Base-by-base conservation (phyloP, 306 rosid genomes). In the Ziziphus jujuba region DNA sequence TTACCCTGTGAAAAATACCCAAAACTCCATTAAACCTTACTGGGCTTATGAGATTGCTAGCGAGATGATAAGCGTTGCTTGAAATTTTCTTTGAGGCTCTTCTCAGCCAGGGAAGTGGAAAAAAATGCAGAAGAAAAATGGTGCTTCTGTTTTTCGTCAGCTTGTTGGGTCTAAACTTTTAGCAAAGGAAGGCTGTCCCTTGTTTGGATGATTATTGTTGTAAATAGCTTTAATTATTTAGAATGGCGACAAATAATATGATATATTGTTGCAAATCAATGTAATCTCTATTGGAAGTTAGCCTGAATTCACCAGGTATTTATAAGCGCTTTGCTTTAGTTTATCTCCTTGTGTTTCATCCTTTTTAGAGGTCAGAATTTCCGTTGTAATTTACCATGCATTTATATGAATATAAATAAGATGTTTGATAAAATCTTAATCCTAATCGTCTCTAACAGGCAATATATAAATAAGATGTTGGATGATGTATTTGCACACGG, bases 1-100 rank as follows among this genome's bases (percentile, higher is more conserved):
- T 15, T 93, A 93, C 60, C 99, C 99, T 1, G 81, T 86, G 35
- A 90, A 90, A 87, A 79, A 72, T 56, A 68, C 47, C 51, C 64
- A 66, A 7, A 73, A 73, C 56, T 70, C 84, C 13, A 81, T 50
- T 22, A 43, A 68, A 35, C 36, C 70, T 62, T 56, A 56, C 64
- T 69, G 47, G 52, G 65, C 51, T 59, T 49, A 43, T 61, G 68
- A 69, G 57, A 55, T 54, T 56, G 62, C 6, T 34, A 72, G 21
- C 45, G 71, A 59, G 66, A 75, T 56, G 53, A 47, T 87, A 61
- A 80, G 83, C 84, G 78, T 71, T 75, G 77, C 81, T 73, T 91
- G 70, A 84, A 70, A n/a, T 31, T 7, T 28, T 49, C 64, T 61
- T 61, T 19, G 67, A 4, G 23, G 16, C 43, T 33, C 11, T 43